These are phyloP conservation scores for Aureobasidium subglaciale DNA, from an alignment of 2,329 filamentous ascomycete species.

Conservation along the genomic window DNA sequence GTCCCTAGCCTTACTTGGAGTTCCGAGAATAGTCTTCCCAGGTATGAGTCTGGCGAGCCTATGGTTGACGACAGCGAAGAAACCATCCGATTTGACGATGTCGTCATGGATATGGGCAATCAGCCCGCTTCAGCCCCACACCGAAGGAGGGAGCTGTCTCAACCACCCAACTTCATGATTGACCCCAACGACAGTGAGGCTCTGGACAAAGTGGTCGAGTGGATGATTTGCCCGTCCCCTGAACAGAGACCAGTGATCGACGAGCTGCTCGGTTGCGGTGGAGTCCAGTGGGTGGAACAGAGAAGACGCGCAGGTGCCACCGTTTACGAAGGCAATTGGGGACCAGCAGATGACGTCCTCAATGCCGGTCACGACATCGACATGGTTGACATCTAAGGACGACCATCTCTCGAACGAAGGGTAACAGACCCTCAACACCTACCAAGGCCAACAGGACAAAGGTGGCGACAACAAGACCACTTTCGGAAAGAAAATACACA, in stretches of 20 bases:
- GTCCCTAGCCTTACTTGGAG: slow-evolving; percentile 83
- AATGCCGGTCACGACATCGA: slow-evolving; percentile 48
- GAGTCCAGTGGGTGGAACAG: slow-evolving; percentile 70
- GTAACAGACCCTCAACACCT: slow-evolving; percentile 3
- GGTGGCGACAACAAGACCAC: slow-evolving; percentile 1
- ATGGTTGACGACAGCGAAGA: slow-evolving; percentile 22
- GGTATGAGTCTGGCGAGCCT: slow-evolving; percentile 67
- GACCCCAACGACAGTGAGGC: slow-evolving; percentile 64
- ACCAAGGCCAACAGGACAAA: slow-evolving; percentile 9
- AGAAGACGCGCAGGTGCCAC: slow-evolving; percentile 83
- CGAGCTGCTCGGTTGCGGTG: slow-evolving; percentile 64
- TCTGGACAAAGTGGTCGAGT: slow-evolving; percentile 74
- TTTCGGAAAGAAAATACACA: neutral
- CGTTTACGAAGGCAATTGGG: slow-evolving; percentile 93
- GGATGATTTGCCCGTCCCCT: slow-evolving; percentile 79
- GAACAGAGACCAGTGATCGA: slow-evolving; percentile 64
- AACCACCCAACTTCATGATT: slow-evolving; percentile 85
- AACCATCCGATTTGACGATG: slow-evolving; percentile 23
- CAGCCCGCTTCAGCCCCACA: slow-evolving; percentile 16
- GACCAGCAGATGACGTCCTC: slow-evolving; percentile 62
- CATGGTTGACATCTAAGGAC: slow-evolving; percentile 49
- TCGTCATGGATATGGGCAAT: slow-evolving; percentile 20
- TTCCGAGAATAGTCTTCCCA: slow-evolving; percentile 59
- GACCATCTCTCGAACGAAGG: neutral
- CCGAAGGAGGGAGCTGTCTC: slow-evolving; percentile 48